phyloP scores from a whole-genome alignment of 2,329 filamentous ascomycete species.

The Ophiosphaerella korrae region DNA sequence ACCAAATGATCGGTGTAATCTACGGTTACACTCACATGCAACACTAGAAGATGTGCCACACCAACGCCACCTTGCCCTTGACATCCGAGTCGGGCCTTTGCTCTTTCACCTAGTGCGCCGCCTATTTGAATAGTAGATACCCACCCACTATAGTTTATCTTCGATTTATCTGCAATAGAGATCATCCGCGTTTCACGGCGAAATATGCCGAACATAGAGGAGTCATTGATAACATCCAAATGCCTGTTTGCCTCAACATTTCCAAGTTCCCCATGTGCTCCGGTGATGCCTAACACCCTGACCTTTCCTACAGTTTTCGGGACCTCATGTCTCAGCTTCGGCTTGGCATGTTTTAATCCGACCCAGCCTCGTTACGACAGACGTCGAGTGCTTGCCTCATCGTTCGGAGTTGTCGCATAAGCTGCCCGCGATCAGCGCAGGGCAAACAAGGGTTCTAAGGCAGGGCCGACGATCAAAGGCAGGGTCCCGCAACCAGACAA shows the following conservation, averaged over 20 bases:
- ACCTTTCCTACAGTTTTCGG: neutral
- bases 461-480: slow-evolving; percentile 1
- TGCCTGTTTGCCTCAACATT: neutral
- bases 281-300: neutral
- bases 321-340: neutral
- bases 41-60: slow-evolving; percentile 19
- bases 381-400: too few relatives aligned
- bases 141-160: neutral
- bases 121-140: neutral
- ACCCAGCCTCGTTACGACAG: neutral
- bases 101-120: neutral
- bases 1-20: slow-evolving; percentile 26
- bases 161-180: neutral
- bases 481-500: neutral
- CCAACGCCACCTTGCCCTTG: slow-evolving; percentile 8
- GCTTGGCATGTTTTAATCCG: neutral
- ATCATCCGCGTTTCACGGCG: too few relatives aligned
- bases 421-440: slow-evolving; percentile 4
- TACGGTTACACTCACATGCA: slow-evolving; percentile 17
- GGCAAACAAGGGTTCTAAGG: neutral
- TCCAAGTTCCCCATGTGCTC: neutral
- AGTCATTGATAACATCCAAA: too few relatives aligned
- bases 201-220: too few relatives aligned
- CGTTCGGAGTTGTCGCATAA: neutral
- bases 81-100: neutral